Evolutionary conservation across 768 basidiomycete species (phyloP), one percentile per base, ranked within the genome.

Genomic region (Phallus indusiatus): DNA sequence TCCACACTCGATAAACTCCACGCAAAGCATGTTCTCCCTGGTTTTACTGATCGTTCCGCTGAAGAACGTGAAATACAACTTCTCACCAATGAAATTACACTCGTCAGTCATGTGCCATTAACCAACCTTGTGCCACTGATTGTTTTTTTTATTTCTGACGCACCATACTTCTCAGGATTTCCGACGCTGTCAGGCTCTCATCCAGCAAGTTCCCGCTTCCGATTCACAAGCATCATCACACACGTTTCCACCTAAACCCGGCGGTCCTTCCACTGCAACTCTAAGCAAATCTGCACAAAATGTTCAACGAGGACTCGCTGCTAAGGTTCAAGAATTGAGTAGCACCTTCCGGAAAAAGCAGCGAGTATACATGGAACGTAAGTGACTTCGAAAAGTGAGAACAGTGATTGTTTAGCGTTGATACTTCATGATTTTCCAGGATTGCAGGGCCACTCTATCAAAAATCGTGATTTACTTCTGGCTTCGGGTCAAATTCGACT

Each of bases 331-430:
- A 74, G 91, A 93, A 65, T 78, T 94, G 55, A 94, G 92, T 66
- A 88, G 86, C 20, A 77, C 84, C 12, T 97, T 99, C 69, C 83
- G 96, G 62, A 97, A 96, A 78, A 98, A 95, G 76, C 96, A 99
- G 73, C 85, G 92, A 61, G 89, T 95, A 34, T 98, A 97, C 72
- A 89, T 99, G 89, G 89, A 96, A 74, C 94, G 96, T 95, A 70
- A 73, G 94, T 80, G 48, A 54, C 24, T 28, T 51, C 1, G 63
- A 57, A 42, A 55, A 56, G 21, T 47, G 55, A 22, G 53, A 59
- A 55, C 61, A 62, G 60, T 63, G n/a, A 59, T 61, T 60, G 63
- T 62, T 63, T 36, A 54, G 50, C 36, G 37, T 33, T 36, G 36
- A 17, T 65, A 62, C 49, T 59, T 21, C 56, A 60, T 48, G 24